These are phyloP conservation scores for Letharia columbiana DNA, from an alignment of 495 filamentous ascomycete genomes.

Conservation along the genomic window DNA sequence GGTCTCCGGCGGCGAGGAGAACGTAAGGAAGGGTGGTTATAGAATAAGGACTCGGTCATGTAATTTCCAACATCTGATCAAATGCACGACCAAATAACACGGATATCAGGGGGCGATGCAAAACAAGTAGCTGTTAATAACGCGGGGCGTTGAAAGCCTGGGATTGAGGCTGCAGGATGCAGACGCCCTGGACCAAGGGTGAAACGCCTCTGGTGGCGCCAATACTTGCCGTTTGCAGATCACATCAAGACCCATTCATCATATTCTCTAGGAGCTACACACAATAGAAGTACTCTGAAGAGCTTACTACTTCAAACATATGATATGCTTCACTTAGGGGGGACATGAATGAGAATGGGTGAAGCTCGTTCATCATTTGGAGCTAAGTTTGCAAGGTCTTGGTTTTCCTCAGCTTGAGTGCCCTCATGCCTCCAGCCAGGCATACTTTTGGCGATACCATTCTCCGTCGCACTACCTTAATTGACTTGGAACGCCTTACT, in stretches of 20 bases:
- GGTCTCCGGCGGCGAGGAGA: too few species aligned
- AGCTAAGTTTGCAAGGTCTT: background rate
- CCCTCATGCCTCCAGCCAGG: background rate
- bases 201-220: background rate
- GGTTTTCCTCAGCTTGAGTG: background rate
- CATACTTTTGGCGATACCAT: background rate
- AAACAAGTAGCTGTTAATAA: too few species aligned
- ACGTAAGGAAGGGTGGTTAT: too few species aligned
- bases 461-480: background rate
- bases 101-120: too few species aligned
- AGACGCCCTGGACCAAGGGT: background rate
- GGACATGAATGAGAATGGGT: background rate
- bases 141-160: too few species aligned
- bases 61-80: background rate
- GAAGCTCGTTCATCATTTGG: background rate
- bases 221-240: background rate
- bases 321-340: too few species aligned
- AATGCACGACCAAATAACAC: background rate
- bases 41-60: background rate
- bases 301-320: background rate
- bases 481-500: background rate
- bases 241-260: background rate
- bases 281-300: background rate
- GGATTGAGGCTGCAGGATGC: background rate
- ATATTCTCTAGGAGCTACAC: too few species aligned